phyloP scores from a whole-genome alignment of 345 rosid species.

The Pistacia integerrima region DNA sequence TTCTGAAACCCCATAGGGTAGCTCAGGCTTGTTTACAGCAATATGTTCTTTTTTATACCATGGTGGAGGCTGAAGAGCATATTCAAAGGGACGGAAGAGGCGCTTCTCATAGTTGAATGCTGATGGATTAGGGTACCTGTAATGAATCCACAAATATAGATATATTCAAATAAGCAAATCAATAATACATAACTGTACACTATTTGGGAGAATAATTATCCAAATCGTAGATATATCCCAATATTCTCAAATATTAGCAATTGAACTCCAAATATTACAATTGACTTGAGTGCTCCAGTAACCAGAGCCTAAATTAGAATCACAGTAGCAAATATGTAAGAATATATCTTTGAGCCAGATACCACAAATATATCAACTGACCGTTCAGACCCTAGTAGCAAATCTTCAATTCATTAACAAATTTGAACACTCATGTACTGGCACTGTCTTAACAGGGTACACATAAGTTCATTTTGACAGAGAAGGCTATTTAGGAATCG shows the following conservation, averaged over 20 bases:
- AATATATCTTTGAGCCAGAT: neutral
- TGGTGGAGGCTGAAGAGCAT: slow-evolving; percentile 92
- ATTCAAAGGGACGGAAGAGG: slow-evolving; percentile 90
- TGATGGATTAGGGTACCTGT: slow-evolving; percentile 97
- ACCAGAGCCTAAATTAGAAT: neutral
- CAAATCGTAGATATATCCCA: neutral
- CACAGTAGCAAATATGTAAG: slow-evolving; percentile 2
- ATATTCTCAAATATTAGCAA: neutral
- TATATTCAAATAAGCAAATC: neutral
- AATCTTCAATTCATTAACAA: neutral
- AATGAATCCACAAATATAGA: slow-evolving; percentile 17
- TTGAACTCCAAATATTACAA: neutral
- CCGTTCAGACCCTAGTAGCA: neutral
- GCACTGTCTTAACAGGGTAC: neutral
- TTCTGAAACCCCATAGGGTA: slow-evolving; percentile 68
- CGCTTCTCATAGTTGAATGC: slow-evolving; percentile 87
- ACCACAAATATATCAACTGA: neutral
- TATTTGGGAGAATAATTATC: neutral
- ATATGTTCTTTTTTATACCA: slow-evolving; percentile 75
- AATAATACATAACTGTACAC: neutral
- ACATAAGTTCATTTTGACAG: neutral
- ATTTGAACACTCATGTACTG: neutral
- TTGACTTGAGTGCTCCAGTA: neutral
- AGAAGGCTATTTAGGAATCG: neutral
- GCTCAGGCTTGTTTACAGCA: slow-evolving; percentile 85